phyloP scores from a whole-genome alignment of 1,284 basidiomycete species.

The Acaromyces ingoldii region DNA sequence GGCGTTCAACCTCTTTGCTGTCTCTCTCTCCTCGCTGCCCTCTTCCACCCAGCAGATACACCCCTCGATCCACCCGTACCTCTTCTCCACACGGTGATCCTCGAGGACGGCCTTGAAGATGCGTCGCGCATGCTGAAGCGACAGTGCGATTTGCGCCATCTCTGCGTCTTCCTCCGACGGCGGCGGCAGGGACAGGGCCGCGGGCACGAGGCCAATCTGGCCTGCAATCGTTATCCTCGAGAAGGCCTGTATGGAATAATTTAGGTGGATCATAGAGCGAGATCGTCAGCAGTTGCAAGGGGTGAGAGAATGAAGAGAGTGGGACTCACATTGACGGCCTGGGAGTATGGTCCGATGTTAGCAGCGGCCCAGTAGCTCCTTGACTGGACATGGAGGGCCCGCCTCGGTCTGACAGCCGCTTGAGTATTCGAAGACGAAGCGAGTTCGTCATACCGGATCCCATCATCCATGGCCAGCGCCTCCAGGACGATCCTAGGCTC shows the following conservation, averaged over 20 bases:
- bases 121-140: slow-evolving; percentile 73
- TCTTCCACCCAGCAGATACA: slow-evolving; percentile 46
- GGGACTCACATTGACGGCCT: slow-evolving; percentile 70
- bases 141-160: slow-evolving; percentile 68
- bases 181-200: slow-evolving; percentile 63
- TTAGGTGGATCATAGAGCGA: slow-evolving; percentile 8
- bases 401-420: slow-evolving; percentile 26
- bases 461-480: slow-evolving; percentile 12
- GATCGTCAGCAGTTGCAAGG: background rate
- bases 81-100: slow-evolving; percentile 13
- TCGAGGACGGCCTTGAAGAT: slow-evolving; percentile 55
- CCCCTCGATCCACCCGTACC: slow-evolving; percentile 37
- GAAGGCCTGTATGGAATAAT: slow-evolving; percentile 57
- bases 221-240: slow-evolving; percentile 81
- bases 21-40: slow-evolving; percentile 1
- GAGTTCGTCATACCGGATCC: background rate
- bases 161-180: no score
- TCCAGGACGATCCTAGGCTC: slow-evolving; percentile 2
- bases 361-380: slow-evolving; percentile 98
- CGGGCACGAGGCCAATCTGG: slow-evolving; percentile 84
- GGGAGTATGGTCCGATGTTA: slow-evolving; percentile 97
- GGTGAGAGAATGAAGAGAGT: background rate
- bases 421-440: no score
- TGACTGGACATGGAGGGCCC: slow-evolving; percentile 84
- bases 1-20: slow-evolving; percentile 10